These are phyloP conservation scores for Tieghemiomyces parasiticus DNA, from an alignment of 192 early-diverging fungal genomes.

Conservation along the genomic window DNA sequence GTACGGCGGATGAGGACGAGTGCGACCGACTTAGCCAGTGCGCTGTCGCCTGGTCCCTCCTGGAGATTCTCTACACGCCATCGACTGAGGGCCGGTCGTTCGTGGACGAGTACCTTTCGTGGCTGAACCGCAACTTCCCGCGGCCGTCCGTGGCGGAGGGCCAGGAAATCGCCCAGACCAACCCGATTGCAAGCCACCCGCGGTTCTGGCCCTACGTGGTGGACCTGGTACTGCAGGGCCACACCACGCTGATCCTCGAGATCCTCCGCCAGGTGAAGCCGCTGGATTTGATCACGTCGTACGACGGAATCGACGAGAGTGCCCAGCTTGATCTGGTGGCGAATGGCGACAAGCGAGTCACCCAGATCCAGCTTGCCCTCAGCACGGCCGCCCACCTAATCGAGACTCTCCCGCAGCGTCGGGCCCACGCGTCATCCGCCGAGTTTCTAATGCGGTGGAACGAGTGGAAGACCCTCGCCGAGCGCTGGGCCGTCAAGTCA, in stretches of 20 bases:
- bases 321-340: too few species aligned
- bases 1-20: background rate
- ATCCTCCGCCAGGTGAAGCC: constrained; percentile 17
- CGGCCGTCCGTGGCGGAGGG: constrained; percentile 19
- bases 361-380: too few species aligned
- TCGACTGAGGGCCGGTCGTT: constrained; percentile 18
- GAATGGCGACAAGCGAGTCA: too few species aligned
- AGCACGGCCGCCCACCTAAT: too few species aligned
- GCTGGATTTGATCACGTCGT: too few species aligned
- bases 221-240: constrained; percentile 22
- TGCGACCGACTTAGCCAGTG: background rate
- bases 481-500: too few species aligned
- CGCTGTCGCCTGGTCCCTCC: constrained; percentile 23
- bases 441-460: too few species aligned
- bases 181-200: constrained; percentile 10
- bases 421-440: too few species aligned
- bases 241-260: constrained; percentile 16
- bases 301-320: too few species aligned
- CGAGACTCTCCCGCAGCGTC: too few species aligned
- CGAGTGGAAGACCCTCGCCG: too few species aligned
- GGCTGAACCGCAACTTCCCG: constrained; percentile 32
- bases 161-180: constrained; percentile 8
- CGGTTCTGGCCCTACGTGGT: constrained; percentile 22
- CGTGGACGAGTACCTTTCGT: constrained; percentile 20
- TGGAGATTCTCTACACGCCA: constrained; percentile 20